Conservation (phyloP, 1,139 yeast genomes). For the Entelexis paramagnoliae region DNA sequence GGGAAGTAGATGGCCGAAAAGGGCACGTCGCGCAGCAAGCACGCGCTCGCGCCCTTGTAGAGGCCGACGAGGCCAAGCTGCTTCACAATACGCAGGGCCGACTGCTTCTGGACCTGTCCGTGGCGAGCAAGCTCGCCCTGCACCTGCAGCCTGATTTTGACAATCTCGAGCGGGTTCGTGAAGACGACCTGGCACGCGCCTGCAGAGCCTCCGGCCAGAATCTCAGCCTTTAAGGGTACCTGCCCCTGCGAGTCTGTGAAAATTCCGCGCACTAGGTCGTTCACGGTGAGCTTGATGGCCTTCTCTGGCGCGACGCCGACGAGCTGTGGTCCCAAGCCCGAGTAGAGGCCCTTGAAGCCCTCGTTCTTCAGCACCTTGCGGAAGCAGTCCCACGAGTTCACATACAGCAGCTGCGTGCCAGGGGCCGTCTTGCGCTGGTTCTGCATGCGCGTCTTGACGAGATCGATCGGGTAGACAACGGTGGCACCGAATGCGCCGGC, state of each 20-base stretch:
- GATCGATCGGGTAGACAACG: constrained; percentile 93
- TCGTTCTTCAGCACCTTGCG: constrained; percentile 63
- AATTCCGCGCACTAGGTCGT: constrained; percentile 71
- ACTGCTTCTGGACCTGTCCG: constrained; percentile 35
- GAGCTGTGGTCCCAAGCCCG: constrained; percentile 89
- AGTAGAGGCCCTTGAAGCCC: constrained; percentile 81
- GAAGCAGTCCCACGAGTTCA: constrained; percentile 79
- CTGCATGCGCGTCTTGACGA: constrained; percentile 95
- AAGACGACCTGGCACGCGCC: constrained; percentile 96
- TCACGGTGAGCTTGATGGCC: constrained; percentile 91
- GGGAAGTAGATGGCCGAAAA: constrained; percentile 97
- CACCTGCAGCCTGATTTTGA: constrained; percentile 88
- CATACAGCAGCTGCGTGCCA: constrained; percentile 43
- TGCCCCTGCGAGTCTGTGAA: constrained; percentile 44
- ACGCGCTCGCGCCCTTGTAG: constrained; percentile 86
- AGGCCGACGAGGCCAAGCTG: constrained; percentile 76
- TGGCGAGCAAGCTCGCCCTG: constrained; percentile 58
- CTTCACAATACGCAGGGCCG: constrained; percentile 65
- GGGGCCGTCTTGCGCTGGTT: constrained; percentile 69
- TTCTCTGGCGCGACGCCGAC: constrained; percentile 98
- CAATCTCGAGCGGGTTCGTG: constrained; percentile 93
- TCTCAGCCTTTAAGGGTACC: constrained; percentile 61
- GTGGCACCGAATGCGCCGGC: constrained; percentile 99
- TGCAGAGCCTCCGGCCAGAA: constrained; percentile 83
- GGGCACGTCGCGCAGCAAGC: constrained; percentile 90